phyloP scores from a whole-genome alignment of 1,284 basidiomycete species.

The Ustilago hordei region DNA sequence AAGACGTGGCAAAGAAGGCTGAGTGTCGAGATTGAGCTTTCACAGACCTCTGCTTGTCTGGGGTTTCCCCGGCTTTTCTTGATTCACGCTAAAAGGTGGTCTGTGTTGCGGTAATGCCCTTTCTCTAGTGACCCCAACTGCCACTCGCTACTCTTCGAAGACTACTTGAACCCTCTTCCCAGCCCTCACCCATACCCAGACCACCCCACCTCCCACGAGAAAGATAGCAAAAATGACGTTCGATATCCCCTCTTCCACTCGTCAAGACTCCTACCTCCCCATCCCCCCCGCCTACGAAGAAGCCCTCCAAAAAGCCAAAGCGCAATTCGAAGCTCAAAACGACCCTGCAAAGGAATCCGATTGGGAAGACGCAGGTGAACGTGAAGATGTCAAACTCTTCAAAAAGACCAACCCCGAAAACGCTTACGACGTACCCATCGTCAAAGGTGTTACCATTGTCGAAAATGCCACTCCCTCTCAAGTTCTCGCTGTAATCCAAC shows the following conservation, averaged over 20 bases:
- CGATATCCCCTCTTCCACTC: conserved; percentile 44
- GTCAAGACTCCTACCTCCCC: conserved; percentile 38
- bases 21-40: not conserved
- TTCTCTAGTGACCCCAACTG: not conserved
- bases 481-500: conserved; percentile 58
- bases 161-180: not conserved
- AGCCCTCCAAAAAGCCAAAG: conserved; percentile 55
- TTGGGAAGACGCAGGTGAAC: conserved; percentile 60
- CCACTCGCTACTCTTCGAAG: not conserved
- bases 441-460: conserved; percentile 56
- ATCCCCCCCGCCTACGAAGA: conserved; percentile 49
- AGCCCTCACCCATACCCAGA: not conserved
- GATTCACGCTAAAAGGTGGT: conserved; percentile 3
- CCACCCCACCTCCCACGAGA: not conserved
- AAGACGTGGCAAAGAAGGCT: no score
- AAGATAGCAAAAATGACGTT: conserved; percentile 53
- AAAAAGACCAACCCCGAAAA: conserved; percentile 60
- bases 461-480: conserved; percentile 62
- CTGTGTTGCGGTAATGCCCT: conserved; percentile 2
- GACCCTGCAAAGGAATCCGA: conserved; percentile 47
- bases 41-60: conserved; percentile 5
- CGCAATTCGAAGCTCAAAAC: conserved; percentile 41
- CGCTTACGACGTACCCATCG: conserved; percentile 56
- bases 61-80: conserved; percentile 10
- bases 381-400: conserved; percentile 59